Conservation (phyloP, 345 rosid genomes). For the Schrenkiella parvula region DNA sequence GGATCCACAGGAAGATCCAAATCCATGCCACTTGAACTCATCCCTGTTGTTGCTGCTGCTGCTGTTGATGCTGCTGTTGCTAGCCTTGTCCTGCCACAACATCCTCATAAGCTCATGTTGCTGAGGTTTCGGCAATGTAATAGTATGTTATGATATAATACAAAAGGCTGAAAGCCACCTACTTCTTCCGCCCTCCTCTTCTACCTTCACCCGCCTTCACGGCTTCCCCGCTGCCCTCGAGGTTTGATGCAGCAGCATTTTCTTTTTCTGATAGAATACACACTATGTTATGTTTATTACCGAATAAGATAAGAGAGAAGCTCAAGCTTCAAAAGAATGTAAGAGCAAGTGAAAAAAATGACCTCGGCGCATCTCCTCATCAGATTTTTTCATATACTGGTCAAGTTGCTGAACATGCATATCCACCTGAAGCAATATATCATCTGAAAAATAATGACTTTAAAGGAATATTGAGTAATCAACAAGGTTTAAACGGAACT, state of each 20-base stretch:
- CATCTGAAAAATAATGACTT: constrained; percentile 29
- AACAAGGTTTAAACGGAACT: constrained; percentile 7
- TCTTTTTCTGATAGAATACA: constrained; percentile 56
- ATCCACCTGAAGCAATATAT: constrained; percentile 71
- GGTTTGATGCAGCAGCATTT: constrained; percentile 43
- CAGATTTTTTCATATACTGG: constrained; percentile 73
- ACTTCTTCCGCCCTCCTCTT: constrained; percentile 98
- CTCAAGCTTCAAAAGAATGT: neutral
- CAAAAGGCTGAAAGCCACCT: constrained; percentile 20
- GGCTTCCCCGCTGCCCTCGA: constrained; percentile 47
- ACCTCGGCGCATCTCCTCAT: constrained; percentile 85
- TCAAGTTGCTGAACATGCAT: constrained; percentile 91
- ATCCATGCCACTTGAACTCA: constrained; percentile 72
- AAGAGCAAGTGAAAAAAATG: neutral
- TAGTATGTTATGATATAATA: neutral
- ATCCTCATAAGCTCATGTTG: neutral
- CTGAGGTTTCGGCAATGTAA: neutral
- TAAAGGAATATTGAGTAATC: neutral
- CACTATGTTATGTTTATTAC: neutral
- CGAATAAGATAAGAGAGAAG: neutral
- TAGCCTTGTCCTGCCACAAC: constrained; percentile 63
- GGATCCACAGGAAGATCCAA: constrained; percentile 95
- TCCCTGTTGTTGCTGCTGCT: constrained; percentile 41
- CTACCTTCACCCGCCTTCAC: constrained; percentile 73
- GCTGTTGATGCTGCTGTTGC: constrained; percentile 47